Conservation (phyloP, 371 early-diverging fungal species). For the Mortierella sp. region DNA sequence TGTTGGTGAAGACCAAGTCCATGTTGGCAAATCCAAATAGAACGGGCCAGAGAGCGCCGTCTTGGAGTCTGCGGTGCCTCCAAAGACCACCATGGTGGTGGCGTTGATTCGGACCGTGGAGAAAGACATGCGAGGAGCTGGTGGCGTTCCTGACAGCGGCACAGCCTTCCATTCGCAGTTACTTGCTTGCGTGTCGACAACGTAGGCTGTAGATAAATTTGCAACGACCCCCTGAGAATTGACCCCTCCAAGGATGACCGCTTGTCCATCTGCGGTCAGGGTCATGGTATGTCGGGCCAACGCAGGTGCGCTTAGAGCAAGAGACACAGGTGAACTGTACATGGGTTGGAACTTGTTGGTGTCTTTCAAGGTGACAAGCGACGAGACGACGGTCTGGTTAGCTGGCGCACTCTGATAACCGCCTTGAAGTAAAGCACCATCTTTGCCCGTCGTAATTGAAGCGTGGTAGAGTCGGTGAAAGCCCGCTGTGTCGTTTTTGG, state of each 20-base stretch:
- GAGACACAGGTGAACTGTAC: conserved; percentile 25
- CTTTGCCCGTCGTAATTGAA: conserved; percentile 32
- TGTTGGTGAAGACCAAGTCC: conserved; percentile 50
- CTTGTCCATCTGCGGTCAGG: conserved; percentile 35
- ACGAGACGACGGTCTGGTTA: conserved; percentile 27
- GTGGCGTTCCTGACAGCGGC: conserved; percentile 23
- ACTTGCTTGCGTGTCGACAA: conserved; percentile 31
- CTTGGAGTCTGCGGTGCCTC: conserved; percentile 35
- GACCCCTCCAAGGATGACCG: conserved; percentile 41
- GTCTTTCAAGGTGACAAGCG: conserved; percentile 26
- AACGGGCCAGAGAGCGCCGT: conserved; percentile 21
- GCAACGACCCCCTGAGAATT: conserved; percentile 31
- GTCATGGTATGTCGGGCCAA: conserved; percentile 52
- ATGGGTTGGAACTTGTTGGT: conserved; percentile 22
- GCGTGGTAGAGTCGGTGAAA: conserved; percentile 38
- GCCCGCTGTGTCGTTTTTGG: conserved; percentile 24
- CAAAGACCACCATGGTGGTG: conserved; percentile 47
- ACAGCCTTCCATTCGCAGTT: conserved; percentile 21
- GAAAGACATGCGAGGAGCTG: conserved; percentile 49
- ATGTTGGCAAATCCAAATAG: conserved; percentile 46
- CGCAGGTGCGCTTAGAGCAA: conserved; percentile 23
- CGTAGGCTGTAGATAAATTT: conserved; percentile 31
- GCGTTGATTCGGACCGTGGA: conserved; percentile 40
- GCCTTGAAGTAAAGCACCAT: conserved; percentile 41
- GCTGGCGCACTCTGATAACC: conserved; percentile 26